Base-by-base conservation (phyloP, 2,329 filamentous ascomycete genomes). In the Aspergillus puulaauensis region DNA sequence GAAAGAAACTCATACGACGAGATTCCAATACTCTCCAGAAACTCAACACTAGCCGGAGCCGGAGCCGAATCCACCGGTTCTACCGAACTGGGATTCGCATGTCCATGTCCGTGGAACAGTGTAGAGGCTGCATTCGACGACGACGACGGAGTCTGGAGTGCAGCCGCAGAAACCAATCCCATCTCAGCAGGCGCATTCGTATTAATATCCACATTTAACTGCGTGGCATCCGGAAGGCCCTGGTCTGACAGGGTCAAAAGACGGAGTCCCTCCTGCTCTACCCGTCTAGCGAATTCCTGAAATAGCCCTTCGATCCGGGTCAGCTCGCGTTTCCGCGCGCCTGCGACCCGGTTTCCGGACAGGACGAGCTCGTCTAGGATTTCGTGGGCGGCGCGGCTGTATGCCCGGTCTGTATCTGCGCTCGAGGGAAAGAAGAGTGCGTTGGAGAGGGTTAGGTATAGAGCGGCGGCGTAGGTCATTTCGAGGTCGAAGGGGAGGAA, bases 1-100 rank as follows among this genome's bases (percentile, higher is more conserved):
- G 67, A 67, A 11, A 76, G 54, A 35, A 77, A 76, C 17, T 76
- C 73, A 40, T 73, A 67, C 0, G 72, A 75, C 0, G 74, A 77
- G n/a, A 75, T 76, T 0, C 75, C 75, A 57, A 77, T 70, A 41
- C 67, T 70, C 9, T 74, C 70, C 9, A 77, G 61, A 3, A 31
- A 31, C 9, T 31, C 27, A 11, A 31, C 27, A 31, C 27, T 4
- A 31, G 27, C 27, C 2, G 27, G 27, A 3, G 27, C 27, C 3
- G 27, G 8, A 1, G 27, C 27, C 9, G 3, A 9, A 4, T 31
- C 9, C 3, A 11, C 27, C 9, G 27, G 8, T 4, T 31, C 27
- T 11, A 11, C 27, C 9, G 27, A 3, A 21, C 3, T 21, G 21
- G 3, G 21, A 21, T 21, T 21, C 1, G 8, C 9, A 11, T 11